Conservation (phyloP, 179 eudicot species). For the Amaranthus tricolor region DNA sequence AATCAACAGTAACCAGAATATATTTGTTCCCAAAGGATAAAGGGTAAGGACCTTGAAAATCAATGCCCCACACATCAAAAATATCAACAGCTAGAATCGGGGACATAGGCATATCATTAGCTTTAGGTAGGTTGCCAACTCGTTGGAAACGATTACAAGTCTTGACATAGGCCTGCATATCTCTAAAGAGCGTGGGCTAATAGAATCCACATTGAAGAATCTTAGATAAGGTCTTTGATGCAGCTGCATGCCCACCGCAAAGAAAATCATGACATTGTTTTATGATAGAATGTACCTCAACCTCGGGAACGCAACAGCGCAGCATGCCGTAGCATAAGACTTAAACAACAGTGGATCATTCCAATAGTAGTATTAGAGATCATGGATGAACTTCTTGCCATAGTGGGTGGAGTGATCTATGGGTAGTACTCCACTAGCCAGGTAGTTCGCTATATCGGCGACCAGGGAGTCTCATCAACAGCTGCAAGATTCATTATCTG, state of each 20-base stretch:
- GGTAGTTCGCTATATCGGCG: no score
- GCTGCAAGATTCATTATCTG: no score
- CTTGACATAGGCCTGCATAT: neutral
- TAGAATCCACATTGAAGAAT: neutral
- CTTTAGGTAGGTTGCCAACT: neutral
- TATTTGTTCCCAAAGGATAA: neutral
- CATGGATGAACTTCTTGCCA: neutral
- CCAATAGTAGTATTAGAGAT: neutral
- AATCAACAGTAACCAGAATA: neutral
- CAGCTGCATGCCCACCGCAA: neutral
- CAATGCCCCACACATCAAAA: neutral
- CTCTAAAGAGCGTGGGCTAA: neutral
- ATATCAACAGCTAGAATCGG: neutral
- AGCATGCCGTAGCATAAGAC: neutral
- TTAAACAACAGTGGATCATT: neutral
- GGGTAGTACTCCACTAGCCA: no score
- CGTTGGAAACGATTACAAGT: neutral
- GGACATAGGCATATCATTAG: constrained; percentile 1
- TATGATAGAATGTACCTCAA: neutral
- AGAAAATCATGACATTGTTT: neutral
- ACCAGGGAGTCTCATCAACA: no score
- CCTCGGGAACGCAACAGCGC: neutral
- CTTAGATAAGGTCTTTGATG: neutral
- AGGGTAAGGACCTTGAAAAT: neutral
- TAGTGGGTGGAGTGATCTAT: no score